Percentiles rank a stretch among this genome's conserved stretches.
Evolutionary conservation across 108 stramenopile species (phyloP).

Genomic region (Parietichytrium sp.): DNA sequence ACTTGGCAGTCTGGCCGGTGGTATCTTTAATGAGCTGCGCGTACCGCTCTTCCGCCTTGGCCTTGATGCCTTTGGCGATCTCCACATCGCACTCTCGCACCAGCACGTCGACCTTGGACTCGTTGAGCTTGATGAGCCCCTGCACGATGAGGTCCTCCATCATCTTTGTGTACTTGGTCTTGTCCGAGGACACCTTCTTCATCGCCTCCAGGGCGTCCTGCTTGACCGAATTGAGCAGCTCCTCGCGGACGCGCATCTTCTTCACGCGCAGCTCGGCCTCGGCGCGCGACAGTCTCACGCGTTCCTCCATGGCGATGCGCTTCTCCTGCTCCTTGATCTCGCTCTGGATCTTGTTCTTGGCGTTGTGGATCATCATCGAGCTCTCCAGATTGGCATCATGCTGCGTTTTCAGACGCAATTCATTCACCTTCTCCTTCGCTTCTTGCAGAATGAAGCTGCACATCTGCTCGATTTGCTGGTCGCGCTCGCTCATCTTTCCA

Average conservation of each 20-base stretch:
- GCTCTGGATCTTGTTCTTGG: slow-evolving; percentile 90
- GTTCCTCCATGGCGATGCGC: slow-evolving; percentile 58
- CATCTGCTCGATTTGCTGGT: slow-evolving; percentile 69
- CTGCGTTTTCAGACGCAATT: slow-evolving; percentile 92
- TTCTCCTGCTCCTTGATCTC: slow-evolving; percentile 96
- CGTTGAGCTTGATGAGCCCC: slow-evolving; percentile 98
- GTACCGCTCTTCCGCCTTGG: slow-evolving; percentile 81
- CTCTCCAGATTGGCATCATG: slow-evolving; percentile 98
- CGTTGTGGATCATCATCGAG: slow-evolving; percentile 96
- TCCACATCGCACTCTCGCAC: slow-evolving; percentile 83
- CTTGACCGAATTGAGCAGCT: slow-evolving; percentile 75
- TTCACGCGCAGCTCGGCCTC: slow-evolving; percentile 86
- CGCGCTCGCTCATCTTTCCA: neutral
- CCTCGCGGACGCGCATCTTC: slow-evolving; percentile 95
- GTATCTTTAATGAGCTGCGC: slow-evolving; percentile 85
- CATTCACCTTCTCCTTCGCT: slow-evolving; percentile 99
- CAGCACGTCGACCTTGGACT: slow-evolving; percentile 79
- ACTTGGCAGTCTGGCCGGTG: slow-evolving; percentile 74
- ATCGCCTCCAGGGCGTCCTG: slow-evolving; percentile 70
- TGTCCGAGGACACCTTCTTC: slow-evolving; percentile 73
- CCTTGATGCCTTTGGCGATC: slow-evolving; percentile 72
- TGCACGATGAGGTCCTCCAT: slow-evolving; percentile 94
- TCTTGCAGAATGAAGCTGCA: slow-evolving; percentile 77
- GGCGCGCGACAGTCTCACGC: slow-evolving; percentile 39
- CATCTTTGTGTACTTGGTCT: slow-evolving; percentile 83